Conservation (phyloP, 2,329 filamentous ascomycete species). For the Fusarium hainanense region DNA sequence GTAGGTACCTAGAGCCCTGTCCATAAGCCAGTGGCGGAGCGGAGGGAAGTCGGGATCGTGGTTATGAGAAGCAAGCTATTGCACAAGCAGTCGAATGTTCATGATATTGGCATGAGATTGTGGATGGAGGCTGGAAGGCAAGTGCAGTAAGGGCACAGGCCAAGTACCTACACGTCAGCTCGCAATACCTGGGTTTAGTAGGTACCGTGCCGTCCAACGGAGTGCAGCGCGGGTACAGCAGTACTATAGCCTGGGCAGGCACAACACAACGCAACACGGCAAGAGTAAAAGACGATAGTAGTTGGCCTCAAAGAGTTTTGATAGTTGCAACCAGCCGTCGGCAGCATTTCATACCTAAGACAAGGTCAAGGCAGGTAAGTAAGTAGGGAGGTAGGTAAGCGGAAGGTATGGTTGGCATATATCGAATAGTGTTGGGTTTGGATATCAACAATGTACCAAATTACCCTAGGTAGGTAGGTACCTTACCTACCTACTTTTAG, state of each 20-base stretch:
- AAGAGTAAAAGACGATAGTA: conserved; percentile 17
- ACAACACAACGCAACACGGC: background rate
- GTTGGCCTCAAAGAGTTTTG: conserved; percentile 35
- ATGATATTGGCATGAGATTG: conserved; percentile 11
- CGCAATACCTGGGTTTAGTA: background rate
- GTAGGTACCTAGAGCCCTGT: background rate
- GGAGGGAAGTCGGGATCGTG: background rate
- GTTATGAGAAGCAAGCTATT: conserved; percentile 16
- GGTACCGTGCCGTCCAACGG: background rate
- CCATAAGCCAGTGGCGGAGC: background rate
- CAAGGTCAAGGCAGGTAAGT: conserved; percentile 13
- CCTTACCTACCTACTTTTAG: background rate
- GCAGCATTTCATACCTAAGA: conserved; percentile 17
- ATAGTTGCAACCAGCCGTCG: conserved; percentile 26
- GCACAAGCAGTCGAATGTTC: conserved; percentile 9
- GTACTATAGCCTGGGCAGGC: background rate
- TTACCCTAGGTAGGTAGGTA: no score
- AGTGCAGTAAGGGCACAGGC: background rate
- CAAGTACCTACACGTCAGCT: background rate
- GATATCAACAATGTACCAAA: conserved; percentile 2
- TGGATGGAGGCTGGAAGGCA: conserved; percentile 5
- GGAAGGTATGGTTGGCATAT: conserved; percentile 10
- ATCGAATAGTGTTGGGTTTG: conserved; percentile 23
- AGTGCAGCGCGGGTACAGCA: background rate
- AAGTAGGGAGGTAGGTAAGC: conserved; percentile 25